phyloP scores from a whole-genome alignment of 2,329 filamentous ascomycete species.

The Mycocentrospora acerina region DNA sequence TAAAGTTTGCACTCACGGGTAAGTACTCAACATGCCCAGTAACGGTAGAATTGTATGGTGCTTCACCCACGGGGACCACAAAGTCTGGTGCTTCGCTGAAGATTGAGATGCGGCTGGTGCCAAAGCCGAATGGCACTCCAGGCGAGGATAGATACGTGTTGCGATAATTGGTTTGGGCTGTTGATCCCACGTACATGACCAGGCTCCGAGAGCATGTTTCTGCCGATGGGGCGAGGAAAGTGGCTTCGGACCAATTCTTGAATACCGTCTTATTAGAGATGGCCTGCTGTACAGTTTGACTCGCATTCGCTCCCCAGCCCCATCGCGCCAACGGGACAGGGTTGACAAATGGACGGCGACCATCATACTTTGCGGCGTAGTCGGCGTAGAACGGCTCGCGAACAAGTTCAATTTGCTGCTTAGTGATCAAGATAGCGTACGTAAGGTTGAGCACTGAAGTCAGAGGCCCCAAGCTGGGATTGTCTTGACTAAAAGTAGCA shows the following conservation, averaged over 20 bases:
- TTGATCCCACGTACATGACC: conserved; percentile 50
- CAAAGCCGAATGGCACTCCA: conserved; percentile 51
- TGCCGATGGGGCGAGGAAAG: conserved; percentile 46
- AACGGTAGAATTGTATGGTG: conserved; percentile 50
- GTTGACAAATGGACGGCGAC: conserved; percentile 52
- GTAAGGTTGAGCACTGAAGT: conserved; percentile 45
- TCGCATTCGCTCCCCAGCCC: conserved; percentile 48
- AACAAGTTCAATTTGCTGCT: conserved; percentile 51
- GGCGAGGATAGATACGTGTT: conserved; percentile 50
- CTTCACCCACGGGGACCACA: conserved; percentile 49
- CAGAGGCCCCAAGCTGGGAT: conserved; percentile 35
- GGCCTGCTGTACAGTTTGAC: conserved; percentile 45
- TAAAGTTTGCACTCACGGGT: conserved; percentile 60
- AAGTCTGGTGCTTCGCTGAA: conserved; percentile 53
- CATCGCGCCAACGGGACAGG: conserved; percentile 52
- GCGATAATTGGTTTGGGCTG: conserved; percentile 44
- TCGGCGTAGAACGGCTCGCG: conserved; percentile 53
- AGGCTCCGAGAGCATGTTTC: conserved; percentile 54
- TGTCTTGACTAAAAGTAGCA: conserved; percentile 39
- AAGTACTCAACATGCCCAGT: conserved; percentile 53
- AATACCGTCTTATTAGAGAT: conserved; percentile 54
- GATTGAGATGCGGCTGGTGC: conserved; percentile 49
- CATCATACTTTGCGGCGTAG: conserved; percentile 50
- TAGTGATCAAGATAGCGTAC: conserved; percentile 51
- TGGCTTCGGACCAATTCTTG: conserved; percentile 50